phyloP scores from a whole-genome alignment of 345 rosid species.

The Aegle marmelos region DNA sequence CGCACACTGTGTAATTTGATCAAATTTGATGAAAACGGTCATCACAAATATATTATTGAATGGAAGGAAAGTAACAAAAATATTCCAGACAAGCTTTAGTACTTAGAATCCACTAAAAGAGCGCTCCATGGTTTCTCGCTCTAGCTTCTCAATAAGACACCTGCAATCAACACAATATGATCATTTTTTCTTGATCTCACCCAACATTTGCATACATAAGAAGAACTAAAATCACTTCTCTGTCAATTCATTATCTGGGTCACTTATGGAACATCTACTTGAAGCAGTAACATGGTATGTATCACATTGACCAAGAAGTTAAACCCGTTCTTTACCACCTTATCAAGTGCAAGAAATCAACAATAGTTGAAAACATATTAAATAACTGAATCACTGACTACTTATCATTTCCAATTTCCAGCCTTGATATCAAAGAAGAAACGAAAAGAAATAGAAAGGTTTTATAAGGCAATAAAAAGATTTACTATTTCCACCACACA shows the following conservation, averaged over 20 bases:
- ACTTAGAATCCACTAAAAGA: not conserved
- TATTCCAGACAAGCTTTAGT: not conserved
- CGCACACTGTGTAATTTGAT: not conserved
- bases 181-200: not conserved
- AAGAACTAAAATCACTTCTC: too few species aligned
- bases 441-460: not conserved
- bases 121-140: conserved; percentile 8
- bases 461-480: not conserved
- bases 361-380: not conserved
- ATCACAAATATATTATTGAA: conserved; percentile 15
- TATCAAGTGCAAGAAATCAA: not conserved
- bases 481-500: not conserved
- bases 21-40: not conserved
- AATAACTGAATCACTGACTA: not conserved
- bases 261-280: not conserved
- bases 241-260: not conserved
- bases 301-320: not conserved
- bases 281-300: not conserved
- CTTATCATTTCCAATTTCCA: not conserved
- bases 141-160: not conserved
- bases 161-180: conserved; percentile 14
- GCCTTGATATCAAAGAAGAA: not conserved
- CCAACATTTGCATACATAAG: too few species aligned
- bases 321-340: not conserved
- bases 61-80: not conserved